Evolutionary conservation across 2,329 filamentous ascomycete species (phyloP).

Genomic region (Colletotrichum sp.): DNA sequence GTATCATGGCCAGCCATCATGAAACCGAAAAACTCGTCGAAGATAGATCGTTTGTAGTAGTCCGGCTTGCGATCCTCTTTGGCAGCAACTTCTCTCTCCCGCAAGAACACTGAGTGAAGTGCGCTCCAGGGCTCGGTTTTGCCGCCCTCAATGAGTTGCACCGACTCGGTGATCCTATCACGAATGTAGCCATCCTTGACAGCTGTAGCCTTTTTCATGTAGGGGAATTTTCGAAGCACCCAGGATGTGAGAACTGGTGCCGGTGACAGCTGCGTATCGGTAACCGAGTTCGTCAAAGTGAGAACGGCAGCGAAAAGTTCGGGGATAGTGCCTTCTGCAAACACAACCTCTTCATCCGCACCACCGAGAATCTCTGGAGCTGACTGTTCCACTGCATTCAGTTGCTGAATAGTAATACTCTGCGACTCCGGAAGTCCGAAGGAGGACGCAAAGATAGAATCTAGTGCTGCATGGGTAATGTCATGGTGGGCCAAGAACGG

Average conservation of each 20-base stretch:
- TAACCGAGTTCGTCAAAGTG: constrained; percentile 31
- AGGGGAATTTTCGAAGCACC: constrained; percentile 30
- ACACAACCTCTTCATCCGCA: neutral
- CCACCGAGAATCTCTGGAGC: neutral
- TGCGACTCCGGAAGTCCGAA: constrained; percentile 30
- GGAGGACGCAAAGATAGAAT: constrained; percentile 31
- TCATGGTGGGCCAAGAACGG: constrained; percentile 24
- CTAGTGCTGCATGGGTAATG: constrained; percentile 31
- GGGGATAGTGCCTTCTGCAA: constrained; percentile 17
- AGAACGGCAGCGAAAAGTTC: constrained; percentile 28
- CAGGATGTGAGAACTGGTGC: constrained; percentile 30
- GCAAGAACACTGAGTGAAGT: constrained; percentile 34
- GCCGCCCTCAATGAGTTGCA: constrained; percentile 23
- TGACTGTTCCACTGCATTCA: constrained; percentile 20
- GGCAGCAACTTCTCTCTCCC: constrained; percentile 31
- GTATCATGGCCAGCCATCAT: constrained; percentile 8
- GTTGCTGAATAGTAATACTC: constrained; percentile 25
- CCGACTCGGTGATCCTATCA: constrained; percentile 25
- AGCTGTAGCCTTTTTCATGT: constrained; percentile 30
- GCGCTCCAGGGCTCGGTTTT: constrained; percentile 29
- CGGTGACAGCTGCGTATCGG: constrained; percentile 31
- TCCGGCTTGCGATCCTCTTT: constrained; percentile 14
- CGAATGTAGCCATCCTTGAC: constrained; percentile 33
- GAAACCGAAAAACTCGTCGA: neutral
- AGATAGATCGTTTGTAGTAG: neutral